A percentile compares a stretch with the other conserved stretches of the same genome.
These are phyloP conservation scores for Lichtheimia ramosa DNA, from an alignment of 371 early-diverging fungal species.

Conservation along the genomic window DNA sequence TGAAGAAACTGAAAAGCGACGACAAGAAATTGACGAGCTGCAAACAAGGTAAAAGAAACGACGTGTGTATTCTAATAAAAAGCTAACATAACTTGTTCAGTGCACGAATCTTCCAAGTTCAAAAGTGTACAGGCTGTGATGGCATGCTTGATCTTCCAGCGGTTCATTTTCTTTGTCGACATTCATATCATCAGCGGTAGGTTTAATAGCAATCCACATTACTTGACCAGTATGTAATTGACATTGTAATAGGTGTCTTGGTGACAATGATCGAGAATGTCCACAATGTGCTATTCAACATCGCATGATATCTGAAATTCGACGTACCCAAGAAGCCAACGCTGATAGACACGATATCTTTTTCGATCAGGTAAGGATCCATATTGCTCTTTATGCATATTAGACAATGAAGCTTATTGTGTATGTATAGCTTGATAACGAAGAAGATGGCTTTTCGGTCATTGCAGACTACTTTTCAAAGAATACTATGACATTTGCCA, in stretches of 20 bases:
- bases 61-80: background rate
- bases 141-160: slow-evolving; percentile 87
- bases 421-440: slow-evolving; percentile 59
- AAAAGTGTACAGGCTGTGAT: slow-evolving; percentile 82
- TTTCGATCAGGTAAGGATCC: slow-evolving; percentile 59
- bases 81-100: slow-evolving; percentile 24
- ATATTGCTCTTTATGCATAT: background rate
- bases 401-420: background rate
- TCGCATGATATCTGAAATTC: slow-evolving; percentile 77
- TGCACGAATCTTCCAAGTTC: slow-evolving; percentile 83
- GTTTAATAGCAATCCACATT: background rate
- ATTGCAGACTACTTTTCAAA: slow-evolving; percentile 89
- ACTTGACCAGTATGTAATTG: background rate
- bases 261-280: slow-evolving; percentile 81
- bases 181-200: slow-evolving; percentile 90
- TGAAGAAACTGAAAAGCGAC: slow-evolving; percentile 76
- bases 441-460: slow-evolving; percentile 83
- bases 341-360: slow-evolving; percentile 82
- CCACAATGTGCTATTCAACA: slow-evolving; percentile 88
- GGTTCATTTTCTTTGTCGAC: slow-evolving; percentile 90
- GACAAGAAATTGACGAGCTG: slow-evolving; percentile 79
- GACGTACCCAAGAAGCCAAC: slow-evolving; percentile 73
- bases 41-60: slow-evolving; percentile 54
- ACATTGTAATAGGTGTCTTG: slow-evolving; percentile 49
- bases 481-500: slow-evolving; percentile 80